Evolutionary conservation across 1,284 basidiomycete genomes (phyloP).

Genomic region (Moesziomyces globuligerus): DNA sequence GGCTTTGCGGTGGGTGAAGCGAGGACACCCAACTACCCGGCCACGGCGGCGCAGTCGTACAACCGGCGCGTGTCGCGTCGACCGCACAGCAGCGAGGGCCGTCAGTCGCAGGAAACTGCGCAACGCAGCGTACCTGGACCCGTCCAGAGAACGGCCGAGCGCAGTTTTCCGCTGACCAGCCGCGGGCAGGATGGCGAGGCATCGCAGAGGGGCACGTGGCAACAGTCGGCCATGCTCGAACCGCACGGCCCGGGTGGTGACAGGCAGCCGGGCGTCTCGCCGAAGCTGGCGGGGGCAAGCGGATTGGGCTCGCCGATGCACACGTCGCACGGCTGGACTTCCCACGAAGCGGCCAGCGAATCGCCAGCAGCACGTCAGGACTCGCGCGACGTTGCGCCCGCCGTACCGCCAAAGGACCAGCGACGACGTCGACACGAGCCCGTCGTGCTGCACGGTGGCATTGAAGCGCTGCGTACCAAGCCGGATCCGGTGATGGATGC

Average conservation of each 20-base stretch:
- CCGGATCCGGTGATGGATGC: constrained; percentile 1
- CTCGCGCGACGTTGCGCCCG: not conserved
- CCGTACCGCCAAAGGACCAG: constrained; percentile 26
- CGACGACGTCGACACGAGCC: constrained; percentile 20
- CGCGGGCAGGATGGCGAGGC: constrained; percentile 1
- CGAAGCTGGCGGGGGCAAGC: not conserved
- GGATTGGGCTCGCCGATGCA: constrained; percentile 12
- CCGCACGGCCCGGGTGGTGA: constrained; percentile 2
- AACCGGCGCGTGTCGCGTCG: constrained; percentile 30
- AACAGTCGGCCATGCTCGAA: no score
- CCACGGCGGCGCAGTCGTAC: constrained; percentile 42
- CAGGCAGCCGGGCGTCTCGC: constrained; percentile 1
- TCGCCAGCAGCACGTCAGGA: not conserved
- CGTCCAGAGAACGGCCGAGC: not conserved
- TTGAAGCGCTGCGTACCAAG: not conserved
- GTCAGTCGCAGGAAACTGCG: constrained; percentile 19
- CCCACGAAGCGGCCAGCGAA: not conserved
- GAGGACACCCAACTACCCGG: constrained; percentile 22
- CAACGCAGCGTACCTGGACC: constrained; percentile 6
- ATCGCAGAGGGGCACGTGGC: not conserved
- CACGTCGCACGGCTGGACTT: not conserved
- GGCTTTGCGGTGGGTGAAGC: constrained; percentile 33
- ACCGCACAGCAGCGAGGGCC: constrained; percentile 47
- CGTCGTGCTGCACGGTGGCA: constrained; percentile 3
- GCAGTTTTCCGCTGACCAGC: no score